These are phyloP conservation scores for Daldinia concentrica DNA, from an alignment of 495 filamentous ascomycete genomes.

Conservation along the genomic window DNA sequence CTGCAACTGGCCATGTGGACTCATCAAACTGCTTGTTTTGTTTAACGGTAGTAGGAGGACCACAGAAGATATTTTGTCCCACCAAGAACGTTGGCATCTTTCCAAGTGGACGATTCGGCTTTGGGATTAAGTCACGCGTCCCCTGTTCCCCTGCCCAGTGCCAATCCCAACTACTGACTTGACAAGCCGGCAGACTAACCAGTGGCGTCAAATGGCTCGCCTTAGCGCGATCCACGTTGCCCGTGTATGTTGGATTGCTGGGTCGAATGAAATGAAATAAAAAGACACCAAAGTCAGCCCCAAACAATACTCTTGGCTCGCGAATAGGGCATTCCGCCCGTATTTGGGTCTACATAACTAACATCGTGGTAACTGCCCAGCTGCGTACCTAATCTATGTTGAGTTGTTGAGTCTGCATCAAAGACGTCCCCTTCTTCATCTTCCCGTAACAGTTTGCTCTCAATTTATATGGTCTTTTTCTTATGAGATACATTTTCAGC, in stretches of 20 bases:
- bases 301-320: conserved; percentile 30
- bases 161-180: conserved; percentile 26
- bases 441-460: neutral
- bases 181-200: conserved; percentile 21
- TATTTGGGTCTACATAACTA: conserved; percentile 19
- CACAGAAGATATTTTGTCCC: conserved; percentile 30
- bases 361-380: conserved; percentile 9
- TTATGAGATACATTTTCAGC: conserved; percentile 8
- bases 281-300: conserved; percentile 31
- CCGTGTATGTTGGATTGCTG: conserved; percentile 24
- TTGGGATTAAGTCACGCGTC: conserved; percentile 16
- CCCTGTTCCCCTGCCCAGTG: conserved; percentile 21
- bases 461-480: conserved; percentile 10
- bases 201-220: conserved; percentile 38
- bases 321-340: conserved; percentile 28
- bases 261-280: conserved; percentile 26
- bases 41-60: conserved; percentile 19
- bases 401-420: conserved; percentile 14
- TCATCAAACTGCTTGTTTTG: conserved; percentile 18
- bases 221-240: conserved; percentile 38
- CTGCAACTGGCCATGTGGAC: conserved; percentile 35
- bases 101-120: conserved; percentile 22
- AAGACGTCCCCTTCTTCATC: neutral
- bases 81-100: conserved; percentile 20
- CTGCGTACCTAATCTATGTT: conserved; percentile 16